These are phyloP conservation scores for Penicillium ochrochloron DNA, from an alignment of 495 filamentous ascomycete genomes.

Conservation along the genomic window DNA sequence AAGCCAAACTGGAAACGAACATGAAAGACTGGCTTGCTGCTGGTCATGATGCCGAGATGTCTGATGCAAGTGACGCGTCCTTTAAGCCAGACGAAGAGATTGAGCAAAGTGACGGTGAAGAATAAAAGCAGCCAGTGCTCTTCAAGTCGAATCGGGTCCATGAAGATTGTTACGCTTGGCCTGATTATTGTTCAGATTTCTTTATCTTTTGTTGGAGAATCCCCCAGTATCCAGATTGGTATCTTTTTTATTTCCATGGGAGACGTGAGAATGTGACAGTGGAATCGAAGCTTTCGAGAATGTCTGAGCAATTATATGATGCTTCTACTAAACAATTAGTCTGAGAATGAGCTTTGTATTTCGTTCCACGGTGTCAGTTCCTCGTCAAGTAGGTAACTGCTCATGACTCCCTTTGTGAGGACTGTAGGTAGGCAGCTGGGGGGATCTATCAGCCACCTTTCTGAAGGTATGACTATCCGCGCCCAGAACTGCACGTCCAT, in stretches of 20 bases:
- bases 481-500: too few relatives aligned
- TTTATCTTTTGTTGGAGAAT: not conserved
- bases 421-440: too few relatives aligned
- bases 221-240: not conserved
- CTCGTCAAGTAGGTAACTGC: too few relatives aligned
- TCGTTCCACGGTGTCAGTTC: too few relatives aligned
- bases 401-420: too few relatives aligned
- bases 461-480: too few relatives aligned
- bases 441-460: too few relatives aligned
- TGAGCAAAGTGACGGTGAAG: not conserved
- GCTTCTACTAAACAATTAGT: not conserved
- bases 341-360: not conserved
- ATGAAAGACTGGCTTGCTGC: not conserved
- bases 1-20: not conserved
- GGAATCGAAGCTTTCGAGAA: not conserved
- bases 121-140: not conserved
- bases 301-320: not conserved
- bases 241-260: not conserved
- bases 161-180: not conserved
- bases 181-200: not conserved
- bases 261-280: too few relatives aligned
- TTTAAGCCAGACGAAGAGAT: not conserved
- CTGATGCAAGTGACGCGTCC: not conserved
- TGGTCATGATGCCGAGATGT: not conserved
- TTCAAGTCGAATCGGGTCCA: not conserved